These are phyloP conservation scores for Populus hybrid DNA, from an alignment of 441 rosid species.

Conservation along the genomic window DNA sequence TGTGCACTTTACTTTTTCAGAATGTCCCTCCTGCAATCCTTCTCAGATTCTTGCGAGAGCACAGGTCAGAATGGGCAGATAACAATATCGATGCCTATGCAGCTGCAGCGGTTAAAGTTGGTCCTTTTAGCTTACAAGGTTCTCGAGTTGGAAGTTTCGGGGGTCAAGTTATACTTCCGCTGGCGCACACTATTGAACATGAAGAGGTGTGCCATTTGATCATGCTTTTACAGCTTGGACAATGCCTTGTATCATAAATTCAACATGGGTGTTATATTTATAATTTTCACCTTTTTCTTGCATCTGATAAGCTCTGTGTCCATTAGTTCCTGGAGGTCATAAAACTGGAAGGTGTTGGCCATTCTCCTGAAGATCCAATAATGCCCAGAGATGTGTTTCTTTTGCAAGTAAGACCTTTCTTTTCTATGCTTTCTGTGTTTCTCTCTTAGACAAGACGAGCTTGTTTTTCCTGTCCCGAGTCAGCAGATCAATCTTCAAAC, in stretches of 20 bases:
- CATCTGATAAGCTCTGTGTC: not conserved
- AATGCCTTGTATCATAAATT: not conserved
- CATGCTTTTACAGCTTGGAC: not conserved
- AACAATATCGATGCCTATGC: conserved; percentile 88
- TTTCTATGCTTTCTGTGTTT: not conserved
- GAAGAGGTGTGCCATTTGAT: conserved; percentile 65
- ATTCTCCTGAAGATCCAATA: conserved; percentile 81
- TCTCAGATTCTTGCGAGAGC: conserved; percentile 90
- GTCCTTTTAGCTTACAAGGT: conserved; percentile 72
- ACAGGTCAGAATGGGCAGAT: conserved; percentile 98
- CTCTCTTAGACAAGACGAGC: not conserved
- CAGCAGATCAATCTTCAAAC: not conserved
- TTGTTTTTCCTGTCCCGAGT: not conserved
- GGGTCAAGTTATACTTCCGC: conserved; percentile 89
- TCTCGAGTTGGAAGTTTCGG: conserved; percentile 83
- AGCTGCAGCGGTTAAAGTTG: conserved; percentile 93
- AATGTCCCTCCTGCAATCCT: conserved; percentile 94
- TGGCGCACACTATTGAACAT: conserved; percentile 90
- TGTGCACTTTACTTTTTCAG: conserved; percentile 36
- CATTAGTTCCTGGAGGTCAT: conserved; percentile 85
- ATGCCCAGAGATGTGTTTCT: conserved; percentile 88
- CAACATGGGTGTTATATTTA: not conserved
- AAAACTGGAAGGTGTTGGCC: conserved; percentile 78
- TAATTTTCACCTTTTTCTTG: not conserved
- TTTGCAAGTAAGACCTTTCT: conserved; percentile 60